Evolutionary conservation across 31 red algal species (phyloP).

Genomic region (Asparagopsis taxiformis): DNA sequence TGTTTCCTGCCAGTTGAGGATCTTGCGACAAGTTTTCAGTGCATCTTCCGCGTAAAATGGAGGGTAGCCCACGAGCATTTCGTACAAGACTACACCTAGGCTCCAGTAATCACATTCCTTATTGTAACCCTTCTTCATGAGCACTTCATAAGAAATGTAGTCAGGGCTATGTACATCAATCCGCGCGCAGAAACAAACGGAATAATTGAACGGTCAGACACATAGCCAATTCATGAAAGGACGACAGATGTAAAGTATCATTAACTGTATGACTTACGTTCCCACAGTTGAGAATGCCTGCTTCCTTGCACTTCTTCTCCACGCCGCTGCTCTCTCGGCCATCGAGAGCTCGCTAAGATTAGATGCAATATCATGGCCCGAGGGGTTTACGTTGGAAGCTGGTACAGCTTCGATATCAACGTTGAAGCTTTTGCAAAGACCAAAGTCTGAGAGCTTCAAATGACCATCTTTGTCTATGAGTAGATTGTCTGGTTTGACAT

Average conservation of each 20-base stretch:
- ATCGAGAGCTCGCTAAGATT: conserved; percentile 68
- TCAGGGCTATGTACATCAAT: conserved; percentile 64
- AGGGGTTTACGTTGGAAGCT: conserved; percentile 24
- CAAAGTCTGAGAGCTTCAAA: conserved; percentile 98
- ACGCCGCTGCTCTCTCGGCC: conserved; percentile 78
- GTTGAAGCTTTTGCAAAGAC: conserved; percentile 93
- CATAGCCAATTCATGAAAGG: too few species aligned
- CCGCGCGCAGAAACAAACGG: too few species aligned
- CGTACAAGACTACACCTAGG: conserved; percentile 97
- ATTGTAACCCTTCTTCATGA: conserved; percentile 94
- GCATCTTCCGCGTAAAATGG: conserved; percentile 99
- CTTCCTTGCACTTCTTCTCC: conserved; percentile 80
- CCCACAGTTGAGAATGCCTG: conserved; percentile 97
- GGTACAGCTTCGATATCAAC: conserved; percentile 53
- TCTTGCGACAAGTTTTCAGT: conserved; percentile 95
- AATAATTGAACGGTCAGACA: too few species aligned
- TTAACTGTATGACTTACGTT: conserved; percentile 52
- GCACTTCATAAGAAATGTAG: conserved; percentile 97
- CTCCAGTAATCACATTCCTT: conserved; percentile 99
- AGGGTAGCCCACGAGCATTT: conserved; percentile 98
- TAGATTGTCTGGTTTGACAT: conserved; percentile 99
- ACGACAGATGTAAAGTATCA: neutral
- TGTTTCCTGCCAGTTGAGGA: conserved; percentile 93
- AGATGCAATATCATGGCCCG: conserved; percentile 21
- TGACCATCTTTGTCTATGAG: conserved; percentile 95